Base-by-base conservation (phyloP, 139 green algal species). In the Picochlorum sp. region DNA sequence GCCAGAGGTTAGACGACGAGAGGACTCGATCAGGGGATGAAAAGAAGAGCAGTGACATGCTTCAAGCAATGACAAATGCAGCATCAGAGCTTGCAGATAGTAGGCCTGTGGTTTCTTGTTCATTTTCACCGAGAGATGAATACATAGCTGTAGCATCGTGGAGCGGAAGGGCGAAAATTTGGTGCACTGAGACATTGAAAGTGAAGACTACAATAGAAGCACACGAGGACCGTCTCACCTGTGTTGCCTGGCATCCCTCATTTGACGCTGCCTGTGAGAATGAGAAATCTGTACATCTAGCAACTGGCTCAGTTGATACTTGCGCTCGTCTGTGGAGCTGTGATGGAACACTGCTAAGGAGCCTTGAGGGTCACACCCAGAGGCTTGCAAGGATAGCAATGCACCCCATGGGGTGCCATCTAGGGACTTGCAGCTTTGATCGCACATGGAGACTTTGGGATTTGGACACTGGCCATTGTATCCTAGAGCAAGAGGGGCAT, bases 401-500 rank as follows among this genome's bases (percentile, higher is more conserved):
- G 61, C 92, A 99, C 64, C 94, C 94, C 1, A 83, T 85, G 66
- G 93, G 90, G 2, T 37, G 32, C 6, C 87, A 92, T 70, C 52
- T 72, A 75, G 86, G 73, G 26, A 96, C 88, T 4, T 81, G 86
- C 61, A 88, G 77, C 63, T 99, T 89, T 68, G 94, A 99, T 75
- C 67, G 67, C 44, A 98, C 92, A 1, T 98, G 94, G 94, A 83
- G 94, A 14, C 61, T 99, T 62, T 99, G 94, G 94, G 88, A 98
- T 68, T 52, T 89, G 7, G 81, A 90, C 56, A 93, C 81, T 3
- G 86, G 86, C 3, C 23, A 57, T 5, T 86, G 88, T 65, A 65
- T 99, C 52, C 70, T 96, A 60, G 89, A 97, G 77, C 93, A 99
- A 79, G 94, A 99, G 74, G 94, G 94, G 7, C 93, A 98, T 85